Percentiles rank a stretch among this genome's conserved stretches.
These are phyloP conservation scores for Candida maris DNA, from an alignment of 805 yeast species.

Conservation along the genomic window DNA sequence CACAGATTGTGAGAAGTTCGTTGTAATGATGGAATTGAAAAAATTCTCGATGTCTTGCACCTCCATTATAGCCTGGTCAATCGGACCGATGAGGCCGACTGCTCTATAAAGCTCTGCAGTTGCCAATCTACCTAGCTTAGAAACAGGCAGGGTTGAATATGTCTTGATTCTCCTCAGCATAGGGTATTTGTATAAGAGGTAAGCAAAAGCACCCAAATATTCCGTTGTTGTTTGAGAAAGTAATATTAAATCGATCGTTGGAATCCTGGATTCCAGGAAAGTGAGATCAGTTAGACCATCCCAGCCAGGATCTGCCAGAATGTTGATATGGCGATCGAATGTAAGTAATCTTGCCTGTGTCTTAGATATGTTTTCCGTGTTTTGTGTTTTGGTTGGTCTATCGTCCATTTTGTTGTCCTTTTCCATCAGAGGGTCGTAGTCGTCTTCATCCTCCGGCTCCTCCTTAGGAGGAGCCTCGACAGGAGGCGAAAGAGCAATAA, in stretches of 20 bases:
- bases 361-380: slow-evolving; percentile 6
- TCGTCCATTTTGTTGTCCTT: slow-evolving; percentile 7
- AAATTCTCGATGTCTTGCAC: slow-evolving; percentile 72
- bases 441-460: slow-evolving; percentile 14
- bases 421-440: slow-evolving; percentile 13
- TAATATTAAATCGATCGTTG: slow-evolving; percentile 61
- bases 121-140: slow-evolving; percentile 79
- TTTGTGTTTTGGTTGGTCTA: not conserved
- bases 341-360: slow-evolving; percentile 40
- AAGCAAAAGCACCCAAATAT: slow-evolving; percentile 75
- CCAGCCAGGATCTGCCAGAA: slow-evolving; percentile 77
- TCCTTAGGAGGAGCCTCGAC: not conserved
- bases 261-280: slow-evolving; percentile 40
- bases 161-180: slow-evolving; percentile 64
- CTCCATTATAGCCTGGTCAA: slow-evolving; percentile 53
- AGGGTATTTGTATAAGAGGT: slow-evolving; percentile 57
- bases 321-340: slow-evolving; percentile 51
- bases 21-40: slow-evolving; percentile 64
- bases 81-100: slow-evolving; percentile 72
- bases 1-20: slow-evolving; percentile 79
- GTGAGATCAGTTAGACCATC: slow-evolving; percentile 46
- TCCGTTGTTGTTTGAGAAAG: slow-evolving; percentile 85
- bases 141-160: slow-evolving; percentile 86
- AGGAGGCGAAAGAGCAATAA: slow-evolving; percentile 20
- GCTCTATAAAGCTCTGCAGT: slow-evolving; percentile 80